These are phyloP conservation scores for Yamadazyma blattariae DNA, from an alignment of 1,139 yeast genomes.

Conservation along the genomic window DNA sequence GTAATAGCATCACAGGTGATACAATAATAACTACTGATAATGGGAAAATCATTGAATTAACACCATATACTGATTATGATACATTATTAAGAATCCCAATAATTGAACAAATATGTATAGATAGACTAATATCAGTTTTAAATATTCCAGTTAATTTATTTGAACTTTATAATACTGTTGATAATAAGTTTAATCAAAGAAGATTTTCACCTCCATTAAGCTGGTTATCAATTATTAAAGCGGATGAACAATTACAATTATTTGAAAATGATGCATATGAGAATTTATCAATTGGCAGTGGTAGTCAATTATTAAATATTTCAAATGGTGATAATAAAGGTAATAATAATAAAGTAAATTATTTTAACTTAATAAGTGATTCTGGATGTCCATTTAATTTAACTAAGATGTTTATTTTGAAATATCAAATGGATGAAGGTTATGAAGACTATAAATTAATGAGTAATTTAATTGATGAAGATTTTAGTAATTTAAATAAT, in stretches of 20 bases:
- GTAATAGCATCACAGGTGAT: no score
- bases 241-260: not conserved
- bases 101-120: not conserved
- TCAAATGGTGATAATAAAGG: no score
- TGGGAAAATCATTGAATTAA: no score
- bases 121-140: not conserved
- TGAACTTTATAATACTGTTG: constrained; percentile 4
- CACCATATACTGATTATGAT: not conserved
- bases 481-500: not conserved
- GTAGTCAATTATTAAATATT: no score
- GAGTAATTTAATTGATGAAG: constrained; percentile 2
- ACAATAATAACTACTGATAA: no score
- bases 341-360: constrained; percentile 6
- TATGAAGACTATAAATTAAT: constrained; percentile 8
- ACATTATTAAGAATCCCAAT: not conserved
- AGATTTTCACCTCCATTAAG: constrained; percentile 9
- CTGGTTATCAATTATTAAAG: constrained; percentile 8
- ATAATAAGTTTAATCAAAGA: constrained; percentile 5
- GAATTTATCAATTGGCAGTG: constrained; percentile 1
- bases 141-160: constrained; percentile 3
- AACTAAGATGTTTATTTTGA: constrained; percentile 7
- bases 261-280: constrained; percentile 1
- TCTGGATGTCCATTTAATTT: constrained; percentile 5
- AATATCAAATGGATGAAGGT: constrained; percentile 12
- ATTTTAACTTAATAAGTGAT: constrained; percentile 8